These are phyloP conservation scores for Diaporthe australafricana DNA, from an alignment of 2,329 filamentous ascomycete species.

Conservation along the genomic window DNA sequence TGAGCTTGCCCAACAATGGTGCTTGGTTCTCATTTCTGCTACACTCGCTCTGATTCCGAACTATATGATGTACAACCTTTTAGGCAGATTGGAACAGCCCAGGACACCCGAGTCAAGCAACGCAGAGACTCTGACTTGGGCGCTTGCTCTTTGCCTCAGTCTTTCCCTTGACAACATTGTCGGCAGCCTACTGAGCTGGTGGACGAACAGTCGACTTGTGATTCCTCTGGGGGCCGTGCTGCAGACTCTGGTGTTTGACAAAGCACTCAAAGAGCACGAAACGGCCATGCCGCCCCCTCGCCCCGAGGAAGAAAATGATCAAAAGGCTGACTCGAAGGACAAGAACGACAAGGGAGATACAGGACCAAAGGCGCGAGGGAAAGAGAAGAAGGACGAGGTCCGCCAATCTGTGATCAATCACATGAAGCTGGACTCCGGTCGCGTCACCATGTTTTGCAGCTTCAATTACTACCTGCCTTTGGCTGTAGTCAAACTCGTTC, in stretches of 20 bases:
- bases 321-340: constrained; percentile 30
- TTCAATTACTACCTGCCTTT: constrained; percentile 47
- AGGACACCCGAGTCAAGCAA: constrained; percentile 35
- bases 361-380: constrained; percentile 23
- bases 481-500: constrained; percentile 48
- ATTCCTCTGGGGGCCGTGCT: constrained; percentile 47
- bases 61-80: constrained; percentile 49
- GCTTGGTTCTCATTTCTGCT: constrained; percentile 46
- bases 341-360: constrained; percentile 33
- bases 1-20: constrained; percentile 48
- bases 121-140: constrained; percentile 47
- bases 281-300: constrained; percentile 42
- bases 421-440: constrained; percentile 50
- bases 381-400: constrained; percentile 41
- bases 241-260: constrained; percentile 50
- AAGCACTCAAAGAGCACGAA: constrained; percentile 50
- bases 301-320: constrained; percentile 33
- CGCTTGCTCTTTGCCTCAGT: constrained; percentile 45
- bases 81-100: constrained; percentile 46
- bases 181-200: constrained; percentile 47
- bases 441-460: constrained; percentile 37
- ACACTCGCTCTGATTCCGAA: constrained; percentile 48
- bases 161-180: constrained; percentile 48
- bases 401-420: constrained; percentile 51
- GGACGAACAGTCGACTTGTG: constrained; percentile 48